Base-by-base conservation (phyloP, 2,329 filamentous ascomycete genomes). In the Cercospora citrullina region DNA sequence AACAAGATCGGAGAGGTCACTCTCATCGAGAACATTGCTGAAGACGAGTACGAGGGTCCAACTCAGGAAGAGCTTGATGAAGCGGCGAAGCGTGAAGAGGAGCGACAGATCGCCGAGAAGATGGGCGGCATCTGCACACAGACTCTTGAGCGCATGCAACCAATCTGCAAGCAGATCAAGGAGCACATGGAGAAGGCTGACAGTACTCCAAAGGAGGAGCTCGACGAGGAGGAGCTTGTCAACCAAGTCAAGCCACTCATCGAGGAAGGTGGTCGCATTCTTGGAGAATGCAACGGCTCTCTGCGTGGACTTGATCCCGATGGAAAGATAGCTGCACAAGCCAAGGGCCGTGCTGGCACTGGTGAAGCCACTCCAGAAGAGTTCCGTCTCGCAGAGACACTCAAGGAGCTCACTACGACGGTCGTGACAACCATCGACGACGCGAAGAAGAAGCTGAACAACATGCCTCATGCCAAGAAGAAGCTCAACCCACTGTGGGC, bases 381-480 rank as follows among this genome's bases (percentile, higher is more conserved):
- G 80, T 90, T 93, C 75, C 89, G 89, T 68, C 88, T 97, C 16
- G 93, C 94, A 4, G 93, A 97, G 67, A 82, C 90, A 9, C 87
- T 97, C 73, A 96, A 96, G 84, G 92, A 93, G 81, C 85, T 97
- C 68, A 94, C 93, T 0, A 90, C 90, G 21, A 90, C 88, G 28
- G 91, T 97, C 23, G 90, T 91, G 58, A 89, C 90, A 75, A 92
- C 90, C 26, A 94, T 97, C 73, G 93, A 97, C 77, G 89, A 90
- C 71, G 91, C 91, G 28, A 95, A 94, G 87, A 91, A 90, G 83
- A 91, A 92, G 84, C 91, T 97, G 69, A 89, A 91, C 76, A 91
- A 92, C 77, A 95, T 97, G 91, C 93, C 94, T 5, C 91, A 96
- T 73, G 94, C 93, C 53, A 96, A 97, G 90, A 94, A 96, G 86